Percentiles rank a stretch among this genome's conserved stretches.
Evolutionary conservation across 306 rosid species (phyloP).

Genomic region (Castanea sativa): DNA sequence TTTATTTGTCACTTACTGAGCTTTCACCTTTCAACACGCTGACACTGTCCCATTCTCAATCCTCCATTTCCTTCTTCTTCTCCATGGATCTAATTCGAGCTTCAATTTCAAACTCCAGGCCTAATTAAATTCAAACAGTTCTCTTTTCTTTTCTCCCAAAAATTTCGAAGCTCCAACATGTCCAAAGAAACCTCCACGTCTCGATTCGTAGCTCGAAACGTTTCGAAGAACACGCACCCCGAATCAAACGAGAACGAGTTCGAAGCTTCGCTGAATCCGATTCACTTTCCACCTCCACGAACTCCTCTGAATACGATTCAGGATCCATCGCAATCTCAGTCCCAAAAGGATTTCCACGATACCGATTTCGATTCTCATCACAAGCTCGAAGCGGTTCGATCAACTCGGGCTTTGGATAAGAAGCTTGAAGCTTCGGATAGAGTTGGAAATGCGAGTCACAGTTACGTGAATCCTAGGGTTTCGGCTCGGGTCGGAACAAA

Average conservation of each 20-base stretch:
- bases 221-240: constrained; percentile 17
- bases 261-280: constrained; percentile 36
- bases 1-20: not conserved
- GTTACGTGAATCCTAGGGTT: constrained; percentile 36
- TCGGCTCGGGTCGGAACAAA: constrained; percentile 40
- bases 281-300: constrained; percentile 64
- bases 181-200: constrained; percentile 32
- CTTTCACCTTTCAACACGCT: not conserved
- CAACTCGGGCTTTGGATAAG: constrained; percentile 31
- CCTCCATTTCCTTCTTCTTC: not conserved
- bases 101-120: not conserved
- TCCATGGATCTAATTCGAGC: constrained; percentile 3
- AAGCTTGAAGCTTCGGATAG: constrained; percentile 32
- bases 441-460: constrained; percentile 23
- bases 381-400: constrained; percentile 36
- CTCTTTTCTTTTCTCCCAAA: not conserved
- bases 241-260: constrained; percentile 69
- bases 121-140: not conserved
- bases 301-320: constrained; percentile 70
- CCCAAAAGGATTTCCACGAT: constrained; percentile 30
- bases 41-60: not conserved
- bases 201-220: constrained; percentile 14
- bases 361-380: constrained; percentile 30
- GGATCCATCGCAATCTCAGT: constrained; percentile 81
- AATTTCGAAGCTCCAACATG: constrained; percentile 21